Evolutionary conservation across 2,329 filamentous ascomycete species (phyloP), one percentile per base, ranked within the genome.

Genomic region (Aureobasidium lini): DNA sequence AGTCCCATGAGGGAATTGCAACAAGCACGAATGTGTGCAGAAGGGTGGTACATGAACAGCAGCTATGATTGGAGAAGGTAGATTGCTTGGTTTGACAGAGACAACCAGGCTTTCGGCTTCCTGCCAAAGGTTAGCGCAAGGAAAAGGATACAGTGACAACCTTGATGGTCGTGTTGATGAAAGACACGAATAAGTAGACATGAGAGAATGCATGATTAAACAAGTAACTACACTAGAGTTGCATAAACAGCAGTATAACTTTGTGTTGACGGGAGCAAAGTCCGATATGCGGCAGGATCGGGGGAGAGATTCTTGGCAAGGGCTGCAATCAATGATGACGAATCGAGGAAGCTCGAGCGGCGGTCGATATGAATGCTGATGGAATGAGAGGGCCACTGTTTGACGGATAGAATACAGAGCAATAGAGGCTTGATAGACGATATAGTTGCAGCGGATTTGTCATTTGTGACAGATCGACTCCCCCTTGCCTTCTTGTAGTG

Each of bases 181-280:
- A 23, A 18, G 52, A 7, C 52, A 56, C 29, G 52, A 36, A 54
- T 13, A 43, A 54, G 37, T 54, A 43, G 50, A 54, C 9, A 52
- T 36, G 40, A 44, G 29, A 44, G 16, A 56, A 40, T 40, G 49
- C 43, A 53, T 29, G 37, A 15, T 40, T n/a, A 40, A 40, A 1
- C 15, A 13, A 13, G 15, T 23, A 13, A 13, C 3, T 23, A 36
- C 23, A 56, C 9, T 9, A 9, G 6, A 7, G 9, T 11, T 43
- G 52, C 52, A 56, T 31, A 56, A 44, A 56, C 34, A 42, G 6
- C 18, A 40, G 50, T 23, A 23, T 23, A 23, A 23, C 23, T 23
- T 23, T 23, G 23, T 23, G 23, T 3, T 23, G 23, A 23, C 23
- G 23, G 23, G 23, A 23, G 4, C 23, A 23, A 23, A 23, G 23